phyloP scores from a whole-genome alignment of 768 basidiomycete species.

The Boletus rubroflammeus region DNA sequence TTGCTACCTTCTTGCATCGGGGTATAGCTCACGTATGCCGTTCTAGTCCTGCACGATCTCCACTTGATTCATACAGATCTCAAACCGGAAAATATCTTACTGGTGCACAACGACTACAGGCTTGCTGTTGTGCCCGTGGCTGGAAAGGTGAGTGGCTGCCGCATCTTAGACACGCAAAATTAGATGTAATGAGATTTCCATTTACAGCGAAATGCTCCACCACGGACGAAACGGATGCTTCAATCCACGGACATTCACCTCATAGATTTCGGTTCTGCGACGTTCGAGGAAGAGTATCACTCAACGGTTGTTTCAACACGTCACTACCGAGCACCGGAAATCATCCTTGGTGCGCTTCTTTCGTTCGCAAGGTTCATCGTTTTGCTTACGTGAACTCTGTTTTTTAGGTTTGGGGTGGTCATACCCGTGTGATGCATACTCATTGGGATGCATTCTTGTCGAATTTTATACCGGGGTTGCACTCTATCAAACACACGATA shows the following conservation, averaged over 20 bases:
- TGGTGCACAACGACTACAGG: slow-evolving; percentile 81
- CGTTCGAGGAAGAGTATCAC: slow-evolving; percentile 97
- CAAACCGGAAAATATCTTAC: slow-evolving; percentile 97
- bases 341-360: slow-evolving; percentile 80
- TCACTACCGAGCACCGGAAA: slow-evolving; percentile 98
- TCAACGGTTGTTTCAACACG: slow-evolving; percentile 97
- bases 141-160: slow-evolving; percentile 51
- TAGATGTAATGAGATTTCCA: slow-evolving; percentile 11
- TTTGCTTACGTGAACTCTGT: slow-evolving; percentile 8
- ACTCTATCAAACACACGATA: slow-evolving; percentile 99
- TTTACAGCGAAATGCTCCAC: slow-evolving; percentile 56
- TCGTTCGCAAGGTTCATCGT: slow-evolving; percentile 14
- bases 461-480: slow-evolving; percentile 98
- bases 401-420: slow-evolving; percentile 92
- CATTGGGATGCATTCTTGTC: slow-evolving; percentile 96
- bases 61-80: slow-evolving; percentile 96
- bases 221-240: slow-evolving; percentile 74
- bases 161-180: not conserved
- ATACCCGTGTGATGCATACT: slow-evolving; percentile 97
- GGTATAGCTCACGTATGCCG: not conserved
- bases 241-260: slow-evolving; percentile 88
- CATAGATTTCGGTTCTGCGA: slow-evolving; percentile 98
- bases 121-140: slow-evolving; percentile 55
- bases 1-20: slow-evolving; percentile 16
- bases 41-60: slow-evolving; percentile 82